Conservation (phyloP, 805 yeast genomes). For the Saccharomyces cerevisiae region DNA sequence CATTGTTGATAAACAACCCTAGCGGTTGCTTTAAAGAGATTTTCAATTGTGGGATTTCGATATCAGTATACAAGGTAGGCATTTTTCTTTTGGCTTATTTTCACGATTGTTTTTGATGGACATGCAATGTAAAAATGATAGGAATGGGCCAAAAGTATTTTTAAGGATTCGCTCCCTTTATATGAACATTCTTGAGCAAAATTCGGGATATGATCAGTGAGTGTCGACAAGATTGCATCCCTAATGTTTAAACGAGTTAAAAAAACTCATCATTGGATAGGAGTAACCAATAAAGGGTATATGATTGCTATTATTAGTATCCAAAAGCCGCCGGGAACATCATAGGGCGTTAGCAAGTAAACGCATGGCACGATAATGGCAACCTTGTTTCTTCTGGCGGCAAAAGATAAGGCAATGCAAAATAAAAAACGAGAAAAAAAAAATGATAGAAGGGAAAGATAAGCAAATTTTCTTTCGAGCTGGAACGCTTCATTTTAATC, state of each 20-base stretch:
- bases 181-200: background rate
- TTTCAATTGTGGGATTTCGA: slow-evolving; percentile 14
- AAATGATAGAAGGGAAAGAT: background rate
- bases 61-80: slow-evolving; percentile 6
- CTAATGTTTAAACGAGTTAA: background rate
- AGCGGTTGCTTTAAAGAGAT: slow-evolving; percentile 44
- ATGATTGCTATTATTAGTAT: background rate
- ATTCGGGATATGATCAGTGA: background rate
- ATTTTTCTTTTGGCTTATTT: slow-evolving; percentile 12
- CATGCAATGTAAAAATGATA: background rate
- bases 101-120: background rate
- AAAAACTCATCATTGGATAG: background rate
- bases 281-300: background rate
- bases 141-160: background rate
- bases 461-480: background rate
- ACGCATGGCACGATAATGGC: background rate
- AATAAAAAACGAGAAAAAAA: background rate
- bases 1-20: slow-evolving; percentile 56
- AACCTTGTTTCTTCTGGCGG: background rate
- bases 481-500: background rate
- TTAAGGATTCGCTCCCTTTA: background rate
- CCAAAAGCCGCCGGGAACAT: background rate
- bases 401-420: background rate
- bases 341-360: background rate
- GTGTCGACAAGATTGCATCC: background rate